These are phyloP conservation scores for Ogataea naganishii DNA, from an alignment of 805 yeast species.

Conservation along the genomic window DNA sequence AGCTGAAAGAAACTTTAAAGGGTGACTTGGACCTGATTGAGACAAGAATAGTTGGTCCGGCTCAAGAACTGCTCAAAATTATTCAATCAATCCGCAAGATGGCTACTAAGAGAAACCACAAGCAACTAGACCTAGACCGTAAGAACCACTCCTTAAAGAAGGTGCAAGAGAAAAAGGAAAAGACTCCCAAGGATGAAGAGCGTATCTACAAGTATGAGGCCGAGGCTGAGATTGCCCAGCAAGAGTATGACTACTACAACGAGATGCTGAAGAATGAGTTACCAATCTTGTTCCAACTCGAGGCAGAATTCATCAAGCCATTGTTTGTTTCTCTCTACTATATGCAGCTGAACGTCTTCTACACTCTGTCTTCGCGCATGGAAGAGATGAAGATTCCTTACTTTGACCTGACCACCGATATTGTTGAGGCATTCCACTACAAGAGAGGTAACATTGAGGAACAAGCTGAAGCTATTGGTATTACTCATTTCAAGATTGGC, in stretches of 20 bases:
- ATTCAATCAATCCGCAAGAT: conserved; percentile 81
- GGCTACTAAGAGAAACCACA: conserved; percentile 93
- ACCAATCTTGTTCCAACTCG: conserved; percentile 80
- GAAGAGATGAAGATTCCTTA: conserved; percentile 96
- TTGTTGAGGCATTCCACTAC: conserved; percentile 64
- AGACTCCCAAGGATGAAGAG: conserved; percentile 85
- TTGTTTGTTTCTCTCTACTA: conserved; percentile 89
- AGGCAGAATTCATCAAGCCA: conserved; percentile 88
- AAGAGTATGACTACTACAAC: conserved; percentile 93
- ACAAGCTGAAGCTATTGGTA: conserved; percentile 78
- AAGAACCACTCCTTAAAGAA: conserved; percentile 62
- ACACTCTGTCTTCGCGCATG: conserved; percentile 83
- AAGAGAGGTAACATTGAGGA: conserved; percentile 92
- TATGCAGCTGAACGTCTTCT: conserved; percentile 96
- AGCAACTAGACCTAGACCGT: conserved; percentile 89
- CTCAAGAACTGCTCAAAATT: conserved; percentile 79
- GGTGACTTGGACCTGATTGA: conserved; percentile 94
- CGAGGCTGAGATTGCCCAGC: conserved; percentile 82
- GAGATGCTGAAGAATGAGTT: conserved; percentile 88
- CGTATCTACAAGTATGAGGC: conserved; percentile 82
- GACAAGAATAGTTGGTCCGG: conserved; percentile 81
- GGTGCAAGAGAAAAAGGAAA: conserved; percentile 74
- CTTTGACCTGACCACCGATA: conserved; percentile 79
- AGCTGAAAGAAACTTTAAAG: conserved; percentile 73
- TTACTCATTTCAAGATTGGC: conserved; percentile 84